A percentile compares a stretch with the other conserved stretches of the same genome.
These are phyloP conservation scores for Lepidopterella palustris DNA, from an alignment of 495 filamentous ascomycete species.

Conservation along the genomic window DNA sequence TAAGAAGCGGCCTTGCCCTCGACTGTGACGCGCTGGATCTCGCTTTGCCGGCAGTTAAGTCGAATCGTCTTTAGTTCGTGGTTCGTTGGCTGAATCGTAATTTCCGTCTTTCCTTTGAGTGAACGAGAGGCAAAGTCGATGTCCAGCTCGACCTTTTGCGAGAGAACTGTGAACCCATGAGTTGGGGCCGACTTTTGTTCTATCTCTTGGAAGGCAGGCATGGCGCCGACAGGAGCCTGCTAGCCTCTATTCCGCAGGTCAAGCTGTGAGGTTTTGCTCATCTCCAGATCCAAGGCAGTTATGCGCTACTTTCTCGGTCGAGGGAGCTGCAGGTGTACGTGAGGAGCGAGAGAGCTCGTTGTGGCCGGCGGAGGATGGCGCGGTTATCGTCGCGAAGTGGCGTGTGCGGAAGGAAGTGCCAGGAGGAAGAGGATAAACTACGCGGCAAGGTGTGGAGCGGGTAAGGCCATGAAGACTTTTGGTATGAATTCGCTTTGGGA, in stretches of 20 bases:
- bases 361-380: too few relatives aligned
- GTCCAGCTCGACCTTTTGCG: constrained; percentile 83
- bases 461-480: too few relatives aligned
- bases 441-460: too few relatives aligned
- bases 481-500: too few relatives aligned
- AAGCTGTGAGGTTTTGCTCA: background rate
- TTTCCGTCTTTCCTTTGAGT: constrained; percentile 72
- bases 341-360: too few relatives aligned
- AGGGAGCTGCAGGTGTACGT: too few relatives aligned
- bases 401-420: too few relatives aligned
- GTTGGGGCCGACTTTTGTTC: background rate
- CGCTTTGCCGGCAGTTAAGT: constrained; percentile 82
- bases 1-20: constrained; percentile 54
- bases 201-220: constrained; percentile 1
- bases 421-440: too few relatives aligned
- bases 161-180: constrained; percentile 54
- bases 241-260: background rate
- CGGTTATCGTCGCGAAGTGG: too few relatives aligned
- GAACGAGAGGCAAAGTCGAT: constrained; percentile 71
- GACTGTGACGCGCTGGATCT: constrained; percentile 61
- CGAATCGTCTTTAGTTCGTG: constrained; percentile 61
- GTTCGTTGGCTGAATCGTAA: constrained; percentile 64
- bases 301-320: too few relatives aligned
- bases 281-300: constrained; percentile 1
- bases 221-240: constrained; percentile 3